Evolutionary conservation across 108 stramenopile genomes (phyloP).

Genomic region (Fragilariopsis cylindrus): DNA sequence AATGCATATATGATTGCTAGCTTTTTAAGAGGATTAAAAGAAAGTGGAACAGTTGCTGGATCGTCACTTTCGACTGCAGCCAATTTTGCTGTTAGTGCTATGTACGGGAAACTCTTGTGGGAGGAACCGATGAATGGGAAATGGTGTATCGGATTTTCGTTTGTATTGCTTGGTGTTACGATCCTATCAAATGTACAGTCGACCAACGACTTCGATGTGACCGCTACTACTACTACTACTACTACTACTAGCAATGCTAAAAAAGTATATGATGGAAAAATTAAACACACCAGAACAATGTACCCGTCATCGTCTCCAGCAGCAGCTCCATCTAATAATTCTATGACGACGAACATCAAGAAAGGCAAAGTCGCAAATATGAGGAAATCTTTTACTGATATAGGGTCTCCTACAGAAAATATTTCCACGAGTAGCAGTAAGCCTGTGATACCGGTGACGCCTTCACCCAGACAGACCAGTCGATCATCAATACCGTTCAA

Average conservation of each 20-base stretch:
- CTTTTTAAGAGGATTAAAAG: conserved; percentile 79
- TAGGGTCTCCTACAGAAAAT: neutral
- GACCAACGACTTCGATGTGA: neutral
- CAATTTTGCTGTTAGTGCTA: conserved; percentile 56
- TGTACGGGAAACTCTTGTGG: conserved; percentile 43
- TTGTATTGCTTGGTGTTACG: conserved; percentile 41
- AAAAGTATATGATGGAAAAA: neutral
- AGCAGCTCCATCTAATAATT: neutral
- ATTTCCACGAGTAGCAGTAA: too few relatives aligned
- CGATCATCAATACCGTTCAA: neutral
- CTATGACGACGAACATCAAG: neutral
- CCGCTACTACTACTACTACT: neutral
- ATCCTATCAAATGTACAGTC: conserved; percentile 34
- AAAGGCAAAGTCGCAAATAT: conserved; percentile 1
- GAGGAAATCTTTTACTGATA: neutral
- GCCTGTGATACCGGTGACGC: too few relatives aligned
- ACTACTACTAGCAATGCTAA: neutral
- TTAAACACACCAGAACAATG: neutral
- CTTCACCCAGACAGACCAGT: neutral
- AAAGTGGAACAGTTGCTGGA: conserved; percentile 75
- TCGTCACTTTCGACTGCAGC: conserved; percentile 71
- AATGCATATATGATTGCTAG: conserved; percentile 73
- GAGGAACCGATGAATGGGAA: conserved; percentile 32
- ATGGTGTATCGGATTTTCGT: conserved; percentile 50
- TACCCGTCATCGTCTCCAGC: neutral